Evolutionary conservation across 208 protist species (phyloP), one percentile per base, ranked within the genome.

Genomic region (Trypanosoma vivax): DNA sequence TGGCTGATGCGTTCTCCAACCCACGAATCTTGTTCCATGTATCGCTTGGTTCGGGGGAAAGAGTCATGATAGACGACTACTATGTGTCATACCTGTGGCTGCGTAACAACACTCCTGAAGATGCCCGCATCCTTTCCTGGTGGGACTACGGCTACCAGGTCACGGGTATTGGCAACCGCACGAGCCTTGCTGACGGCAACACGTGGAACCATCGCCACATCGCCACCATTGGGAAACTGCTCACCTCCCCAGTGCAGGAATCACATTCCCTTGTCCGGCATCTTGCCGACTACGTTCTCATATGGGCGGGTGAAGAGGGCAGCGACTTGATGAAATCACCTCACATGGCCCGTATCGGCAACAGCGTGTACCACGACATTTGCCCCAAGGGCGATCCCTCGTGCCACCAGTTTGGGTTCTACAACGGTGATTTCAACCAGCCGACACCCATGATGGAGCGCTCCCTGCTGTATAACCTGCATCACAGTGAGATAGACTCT

Each of bases 131-230:
- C 6, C 93, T 99, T 79, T 70, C 87, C 2, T 99, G 97, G 97
- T 99, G 97, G 97, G 97, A 99, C 79, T 99, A 99, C 67, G 97
- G 97, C 41, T 99, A 99, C 74, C 97, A 99, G 73, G 90, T 99
- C 56, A 92, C 89, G 2, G 89, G 76, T 28, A 98, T 99, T 78
- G 95, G 83, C 19, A 98, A 98, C 58, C 62, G 97, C 48, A 99
- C 90, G 10, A 78, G 91, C 19, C 65, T 99, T 24, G 96, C 97
- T 18, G 97, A 99, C 75, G 98, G 98, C 69, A 99, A 99, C 90
- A 99, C 97, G 3, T 99, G 97, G 95, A 99, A 99, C 72, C 97
- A 98, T 78, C 93, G 90, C 43, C 97, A 99, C 81, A 99, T 99
- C 70, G 96, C 96, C 25, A 94, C 80, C 37, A 92, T 99, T 40